Conservation (phyloP, 208 protist species). For the Leishmania aethiopica region DNA sequence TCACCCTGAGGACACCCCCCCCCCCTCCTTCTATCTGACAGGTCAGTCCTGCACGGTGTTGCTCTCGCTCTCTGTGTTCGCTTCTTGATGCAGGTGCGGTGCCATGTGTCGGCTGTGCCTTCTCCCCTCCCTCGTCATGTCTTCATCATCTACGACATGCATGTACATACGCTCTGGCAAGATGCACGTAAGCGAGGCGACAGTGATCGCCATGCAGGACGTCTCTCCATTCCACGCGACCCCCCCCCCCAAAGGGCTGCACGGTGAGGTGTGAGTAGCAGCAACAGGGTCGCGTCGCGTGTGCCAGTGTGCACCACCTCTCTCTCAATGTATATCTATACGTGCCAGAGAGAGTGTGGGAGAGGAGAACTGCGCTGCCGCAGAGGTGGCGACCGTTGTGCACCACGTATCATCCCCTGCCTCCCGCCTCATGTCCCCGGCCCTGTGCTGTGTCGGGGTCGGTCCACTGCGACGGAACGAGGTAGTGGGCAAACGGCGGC, state of each 20-base stretch:
- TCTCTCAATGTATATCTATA: not conserved
- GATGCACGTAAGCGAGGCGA: not conserved
- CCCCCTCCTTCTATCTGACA: no score
- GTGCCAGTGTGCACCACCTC: not conserved
- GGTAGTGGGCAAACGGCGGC: not conserved
- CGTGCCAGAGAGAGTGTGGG: not conserved
- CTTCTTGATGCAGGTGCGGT: not conserved
- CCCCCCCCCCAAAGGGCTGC: not conserved
- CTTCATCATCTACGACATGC: not conserved
- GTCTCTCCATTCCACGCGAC: not conserved
- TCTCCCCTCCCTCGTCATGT: not conserved
- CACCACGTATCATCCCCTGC: not conserved
- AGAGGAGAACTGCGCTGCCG: not conserved
- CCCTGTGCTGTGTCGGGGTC: not conserved
- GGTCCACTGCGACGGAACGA: not conserved
- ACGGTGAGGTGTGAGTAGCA: not conserved
- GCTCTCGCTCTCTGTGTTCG: not conserved
- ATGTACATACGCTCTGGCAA: conserved; percentile 1
- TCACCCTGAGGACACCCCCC: no score
- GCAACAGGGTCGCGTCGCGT: not conserved
- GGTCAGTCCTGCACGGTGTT: no score
- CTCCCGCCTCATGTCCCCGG: not conserved
- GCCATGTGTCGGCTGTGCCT: not conserved
- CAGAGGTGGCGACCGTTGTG: not conserved
- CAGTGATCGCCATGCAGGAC: not conserved